phyloP scores from a whole-genome alignment of 306 rosid genomes.

The Acacia acuminata region DNA sequence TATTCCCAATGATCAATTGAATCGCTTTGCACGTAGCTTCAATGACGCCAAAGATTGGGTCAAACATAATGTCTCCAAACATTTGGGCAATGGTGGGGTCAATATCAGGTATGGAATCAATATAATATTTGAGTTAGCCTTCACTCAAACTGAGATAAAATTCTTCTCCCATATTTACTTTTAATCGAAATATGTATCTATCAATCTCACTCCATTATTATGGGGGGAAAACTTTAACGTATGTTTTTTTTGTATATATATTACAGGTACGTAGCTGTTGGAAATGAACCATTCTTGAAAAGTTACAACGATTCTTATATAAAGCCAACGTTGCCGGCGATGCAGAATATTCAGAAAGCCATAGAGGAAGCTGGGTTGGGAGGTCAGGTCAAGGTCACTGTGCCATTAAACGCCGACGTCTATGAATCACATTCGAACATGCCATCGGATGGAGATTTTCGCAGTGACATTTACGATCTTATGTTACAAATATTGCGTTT shows the following conservation, averaged over 20 bases:
- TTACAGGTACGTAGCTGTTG: constrained; percentile 69
- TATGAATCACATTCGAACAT: constrained; percentile 54
- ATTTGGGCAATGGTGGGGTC: constrained; percentile 48
- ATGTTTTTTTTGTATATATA: no score
- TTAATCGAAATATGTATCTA: no score
- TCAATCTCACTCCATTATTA: not conserved
- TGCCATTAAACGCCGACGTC: constrained; percentile 81
- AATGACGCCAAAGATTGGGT: constrained; percentile 59
- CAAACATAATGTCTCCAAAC: constrained; percentile 54
- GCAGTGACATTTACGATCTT: constrained; percentile 33
- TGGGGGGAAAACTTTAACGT: not conserved
- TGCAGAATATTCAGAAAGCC: constrained; percentile 72
- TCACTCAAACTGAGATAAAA: no score
- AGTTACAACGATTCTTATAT: constrained; percentile 56
- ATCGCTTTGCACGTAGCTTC: constrained; percentile 28
- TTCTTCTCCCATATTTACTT: no score
- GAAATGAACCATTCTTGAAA: constrained; percentile 76
- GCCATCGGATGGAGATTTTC: constrained; percentile 70
- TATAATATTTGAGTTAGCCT: not conserved
- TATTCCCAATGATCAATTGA: constrained; percentile 66
- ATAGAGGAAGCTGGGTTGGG: constrained; percentile 54
- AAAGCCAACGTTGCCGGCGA: constrained; percentile 55
- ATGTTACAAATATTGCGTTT: constrained; percentile 51
- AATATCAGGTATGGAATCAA: constrained; percentile 50
- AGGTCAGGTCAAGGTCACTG: constrained; percentile 53